Conservation (phyloP, 805 yeast species). For the Vanderwaltozyma polyspora region DNA sequence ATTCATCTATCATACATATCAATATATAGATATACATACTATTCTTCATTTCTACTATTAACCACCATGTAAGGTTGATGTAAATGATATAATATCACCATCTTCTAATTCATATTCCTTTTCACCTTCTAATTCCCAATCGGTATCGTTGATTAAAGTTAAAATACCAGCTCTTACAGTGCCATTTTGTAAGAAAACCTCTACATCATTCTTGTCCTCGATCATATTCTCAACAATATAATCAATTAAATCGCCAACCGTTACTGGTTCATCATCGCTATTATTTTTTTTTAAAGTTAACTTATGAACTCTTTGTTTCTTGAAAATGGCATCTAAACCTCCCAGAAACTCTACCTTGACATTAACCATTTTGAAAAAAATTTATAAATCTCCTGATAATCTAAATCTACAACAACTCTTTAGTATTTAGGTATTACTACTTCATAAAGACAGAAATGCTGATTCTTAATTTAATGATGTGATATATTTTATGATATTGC, state of each 20-base stretch:
- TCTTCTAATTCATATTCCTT: conserved; percentile 66
- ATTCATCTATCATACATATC: too few relatives aligned
- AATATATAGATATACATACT: not conserved
- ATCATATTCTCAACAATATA: conserved; percentile 45
- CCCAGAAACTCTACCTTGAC: conserved; percentile 46
- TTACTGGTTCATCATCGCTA: conserved; percentile 26
- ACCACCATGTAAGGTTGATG: conserved; percentile 94
- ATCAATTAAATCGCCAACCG: conserved; percentile 40
- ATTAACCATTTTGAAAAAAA: conserved; percentile 18
- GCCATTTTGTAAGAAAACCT: conserved; percentile 72
- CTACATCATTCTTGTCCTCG: conserved; percentile 48
- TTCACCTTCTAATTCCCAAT: conserved; percentile 92
- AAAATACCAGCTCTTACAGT: conserved; percentile 84
- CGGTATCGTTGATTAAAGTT: conserved; percentile 85
- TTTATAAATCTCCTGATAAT: too few relatives aligned
- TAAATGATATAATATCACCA: conserved; percentile 73
- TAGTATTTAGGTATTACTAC: too few relatives aligned
- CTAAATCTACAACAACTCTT: too few relatives aligned
- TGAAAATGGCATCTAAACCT: conserved; percentile 74
- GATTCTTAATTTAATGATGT: too few relatives aligned
- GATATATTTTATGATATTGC: too few relatives aligned
- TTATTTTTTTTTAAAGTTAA: conserved; percentile 37
- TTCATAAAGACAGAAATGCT: too few relatives aligned
- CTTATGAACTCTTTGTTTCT: conserved; percentile 42
- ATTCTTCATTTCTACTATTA: conserved; percentile 19